A percentile compares a stretch with the other conserved stretches of the same genome.
Conservation (phyloP, 202 grass and related monocot species). For the Sporobolus alterniflorus region DNA sequence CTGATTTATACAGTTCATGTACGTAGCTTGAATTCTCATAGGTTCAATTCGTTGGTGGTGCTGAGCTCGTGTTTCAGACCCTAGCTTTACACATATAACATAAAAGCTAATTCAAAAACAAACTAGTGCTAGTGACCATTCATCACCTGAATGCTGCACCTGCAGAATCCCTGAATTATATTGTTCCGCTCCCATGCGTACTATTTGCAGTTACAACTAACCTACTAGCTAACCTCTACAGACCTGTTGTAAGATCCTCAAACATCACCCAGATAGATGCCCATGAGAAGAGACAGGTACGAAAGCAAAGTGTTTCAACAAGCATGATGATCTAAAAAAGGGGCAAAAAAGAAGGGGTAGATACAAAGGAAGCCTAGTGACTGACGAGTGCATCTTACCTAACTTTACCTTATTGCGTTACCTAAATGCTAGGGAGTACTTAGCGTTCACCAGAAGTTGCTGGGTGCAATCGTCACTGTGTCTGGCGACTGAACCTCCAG, state of each 20-base stretch:
- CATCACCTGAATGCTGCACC: neutral
- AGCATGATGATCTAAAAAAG: neutral
- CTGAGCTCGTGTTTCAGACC: neutral
- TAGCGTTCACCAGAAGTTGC: neutral
- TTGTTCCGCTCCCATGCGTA: neutral
- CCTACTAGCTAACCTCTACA: neutral
- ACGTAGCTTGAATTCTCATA: no score
- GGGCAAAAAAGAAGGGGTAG: neutral
- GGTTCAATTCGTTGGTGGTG: neutral
- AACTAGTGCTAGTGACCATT: neutral
- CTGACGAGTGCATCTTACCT: constrained; percentile 4
- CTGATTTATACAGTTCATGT: neutral
- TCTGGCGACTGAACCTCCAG: neutral
- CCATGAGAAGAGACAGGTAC: neutral
- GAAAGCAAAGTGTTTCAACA: neutral
- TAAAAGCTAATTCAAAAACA: neutral
- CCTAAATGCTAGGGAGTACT: neutral
- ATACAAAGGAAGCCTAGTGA: neutral
- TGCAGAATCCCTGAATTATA: neutral
- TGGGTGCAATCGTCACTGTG: neutral
- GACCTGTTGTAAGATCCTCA: neutral
- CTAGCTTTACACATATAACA: neutral
- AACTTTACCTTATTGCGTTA: neutral
- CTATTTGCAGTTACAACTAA: neutral
- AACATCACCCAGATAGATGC: neutral